Evolutionary conservation across 805 yeast genomes (phyloP).

Genomic region (Candida quercuum): DNA sequence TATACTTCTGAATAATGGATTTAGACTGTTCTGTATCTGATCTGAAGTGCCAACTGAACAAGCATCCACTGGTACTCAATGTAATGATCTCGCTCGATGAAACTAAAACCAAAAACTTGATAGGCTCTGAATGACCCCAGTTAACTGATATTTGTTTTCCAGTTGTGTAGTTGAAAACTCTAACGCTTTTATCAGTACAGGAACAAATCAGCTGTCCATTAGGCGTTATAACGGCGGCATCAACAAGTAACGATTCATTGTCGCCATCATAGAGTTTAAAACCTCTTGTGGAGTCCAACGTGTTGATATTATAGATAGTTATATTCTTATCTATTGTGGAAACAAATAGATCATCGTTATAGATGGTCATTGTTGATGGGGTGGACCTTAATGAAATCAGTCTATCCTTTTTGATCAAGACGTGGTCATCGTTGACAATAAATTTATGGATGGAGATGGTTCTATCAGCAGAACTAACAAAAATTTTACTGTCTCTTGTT

Average conservation of each 20-base stretch:
- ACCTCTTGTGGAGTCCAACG: conserved; percentile 28
- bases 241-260: conserved; percentile 40
- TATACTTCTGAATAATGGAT: conserved; percentile 13
- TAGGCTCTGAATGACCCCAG: conserved; percentile 58
- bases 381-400: conserved; percentile 46
- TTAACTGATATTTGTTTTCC: conserved; percentile 44
- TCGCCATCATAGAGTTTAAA: conserved; percentile 38
- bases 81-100: conserved; percentile 30
- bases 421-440: conserved; percentile 19
- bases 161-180: conserved; percentile 38
- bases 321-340: conserved; percentile 49
- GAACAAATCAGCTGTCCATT: conserved; percentile 33
- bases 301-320: conserved; percentile 31
- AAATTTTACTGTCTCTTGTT: conserved; percentile 27
- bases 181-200: conserved; percentile 52
- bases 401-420: conserved; percentile 32
- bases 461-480: conserved; percentile 58
- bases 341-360: conserved; percentile 37
- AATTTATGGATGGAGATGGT: conserved; percentile 48
- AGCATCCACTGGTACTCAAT: conserved; percentile 48
- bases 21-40: neutral
- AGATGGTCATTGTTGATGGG: conserved; percentile 38
- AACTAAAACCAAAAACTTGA: conserved; percentile 34
- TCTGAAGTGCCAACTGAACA: conserved; percentile 39
- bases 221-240: conserved; percentile 32